Conservation (phyloP, 2,329 filamentous ascomycete genomes). For the Aspergillus ochraceoroseus region DNA sequence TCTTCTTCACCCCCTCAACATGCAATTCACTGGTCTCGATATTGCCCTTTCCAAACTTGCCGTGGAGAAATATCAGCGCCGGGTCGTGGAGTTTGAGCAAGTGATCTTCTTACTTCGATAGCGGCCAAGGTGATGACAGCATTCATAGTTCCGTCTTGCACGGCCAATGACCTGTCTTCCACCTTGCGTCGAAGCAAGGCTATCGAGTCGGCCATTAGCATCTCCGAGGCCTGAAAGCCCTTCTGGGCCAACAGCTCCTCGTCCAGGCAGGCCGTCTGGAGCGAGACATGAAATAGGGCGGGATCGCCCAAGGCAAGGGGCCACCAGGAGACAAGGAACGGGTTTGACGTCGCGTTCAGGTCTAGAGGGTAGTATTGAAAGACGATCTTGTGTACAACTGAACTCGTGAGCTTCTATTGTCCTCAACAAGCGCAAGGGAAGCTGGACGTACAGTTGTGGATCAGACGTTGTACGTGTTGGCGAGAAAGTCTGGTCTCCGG, state of each 20-base stretch:
- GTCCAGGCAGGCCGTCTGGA: constrained; percentile 56
- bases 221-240: constrained; percentile 51
- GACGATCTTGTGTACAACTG: constrained; percentile 55
- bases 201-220: constrained; percentile 56
- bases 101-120: constrained; percentile 48
- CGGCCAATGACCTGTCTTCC: constrained; percentile 44
- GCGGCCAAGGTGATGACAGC: constrained; percentile 55
- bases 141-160: constrained; percentile 54
- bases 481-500: constrained; percentile 51
- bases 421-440: constrained; percentile 6
- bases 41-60: constrained; percentile 53
- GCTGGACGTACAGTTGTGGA: constrained; percentile 48
- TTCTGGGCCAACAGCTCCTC: constrained; percentile 50
- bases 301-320: constrained; percentile 54
- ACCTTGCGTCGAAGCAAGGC: constrained; percentile 51
- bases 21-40: constrained; percentile 45
- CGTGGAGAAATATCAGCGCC: neutral
- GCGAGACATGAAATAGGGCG: constrained; percentile 55
- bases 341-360: constrained; percentile 50
- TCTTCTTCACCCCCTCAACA: constrained; percentile 47
- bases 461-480: constrained; percentile 51
- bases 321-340: constrained; percentile 58
- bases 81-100: neutral
- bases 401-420: too few species aligned
- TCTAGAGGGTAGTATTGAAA: constrained; percentile 59